A percentile compares a stretch with the other conserved stretches of the same genome.
Evolutionary conservation across 2,329 filamentous ascomycete genomes (phyloP).

Genomic region (Fragosphaeria purpurea): DNA sequence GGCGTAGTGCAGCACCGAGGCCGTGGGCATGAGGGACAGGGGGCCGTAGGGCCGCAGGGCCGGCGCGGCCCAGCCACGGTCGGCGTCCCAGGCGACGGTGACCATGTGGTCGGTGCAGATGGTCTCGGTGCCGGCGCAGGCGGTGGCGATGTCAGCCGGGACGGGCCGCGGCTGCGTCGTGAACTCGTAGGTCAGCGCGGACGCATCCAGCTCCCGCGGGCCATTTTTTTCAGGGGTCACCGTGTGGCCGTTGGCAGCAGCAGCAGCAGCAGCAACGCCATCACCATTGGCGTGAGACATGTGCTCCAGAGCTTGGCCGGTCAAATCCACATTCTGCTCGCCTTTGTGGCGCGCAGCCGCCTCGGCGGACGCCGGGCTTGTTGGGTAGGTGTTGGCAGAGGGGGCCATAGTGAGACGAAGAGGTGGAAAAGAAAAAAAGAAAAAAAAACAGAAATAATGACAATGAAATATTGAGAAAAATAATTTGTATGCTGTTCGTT

Average conservation of each 20-base stretch:
- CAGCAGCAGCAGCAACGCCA: slow-evolving; percentile 12
- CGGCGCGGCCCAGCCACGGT: slow-evolving; percentile 62
- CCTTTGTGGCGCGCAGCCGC: slow-evolving; percentile 24
- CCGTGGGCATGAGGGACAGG: slow-evolving; percentile 68
- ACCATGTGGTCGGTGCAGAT: slow-evolving; percentile 84
- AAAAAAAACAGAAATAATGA: not conserved
- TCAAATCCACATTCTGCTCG: slow-evolving; percentile 41
- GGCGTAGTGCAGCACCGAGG: slow-evolving; percentile 76
- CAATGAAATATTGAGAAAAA: no score
- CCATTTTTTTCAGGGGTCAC: slow-evolving; percentile 32
- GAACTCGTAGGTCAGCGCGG: slow-evolving; percentile 46
- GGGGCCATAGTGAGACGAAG: slow-evolving; percentile 17
- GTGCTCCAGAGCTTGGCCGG: slow-evolving; percentile 40
- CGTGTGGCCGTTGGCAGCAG: slow-evolving; percentile 17
- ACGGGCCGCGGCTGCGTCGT: slow-evolving; percentile 42
- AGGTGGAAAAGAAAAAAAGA: not conserved
- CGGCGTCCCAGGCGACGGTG: slow-evolving; percentile 55
- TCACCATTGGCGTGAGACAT: slow-evolving; percentile 29
- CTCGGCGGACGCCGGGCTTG: slow-evolving; percentile 11
- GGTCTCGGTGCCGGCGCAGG: slow-evolving; percentile 38
- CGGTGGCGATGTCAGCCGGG: slow-evolving; percentile 35
- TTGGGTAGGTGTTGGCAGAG: slow-evolving; percentile 12
- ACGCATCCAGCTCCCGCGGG: slow-evolving; percentile 50
- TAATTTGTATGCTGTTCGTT: no score
- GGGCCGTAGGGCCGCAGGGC: slow-evolving; percentile 69